Percentiles rank a stretch among this genome's conserved stretches.
phyloP scores from a whole-genome alignment of 306 rosid species.

The Cicer chorassanicum region DNA sequence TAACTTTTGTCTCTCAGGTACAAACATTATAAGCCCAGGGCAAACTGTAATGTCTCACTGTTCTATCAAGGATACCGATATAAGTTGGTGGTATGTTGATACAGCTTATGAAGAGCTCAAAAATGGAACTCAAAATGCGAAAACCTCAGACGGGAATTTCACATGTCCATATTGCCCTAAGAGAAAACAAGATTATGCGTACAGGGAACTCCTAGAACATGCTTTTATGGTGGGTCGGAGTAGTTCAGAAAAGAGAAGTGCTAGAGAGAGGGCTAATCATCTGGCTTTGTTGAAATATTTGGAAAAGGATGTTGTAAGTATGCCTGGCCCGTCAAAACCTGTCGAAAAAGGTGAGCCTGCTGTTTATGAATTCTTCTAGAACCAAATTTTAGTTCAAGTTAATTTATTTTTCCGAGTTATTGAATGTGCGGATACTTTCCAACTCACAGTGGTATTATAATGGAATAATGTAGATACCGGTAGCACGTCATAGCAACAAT shows the following conservation, averaged over 20 bases:
- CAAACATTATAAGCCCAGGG: slow-evolving; percentile 43
- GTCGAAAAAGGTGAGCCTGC: slow-evolving; percentile 54
- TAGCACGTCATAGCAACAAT: slow-evolving; percentile 13
- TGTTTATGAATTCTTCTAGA: slow-evolving; percentile 16
- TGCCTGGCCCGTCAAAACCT: slow-evolving; percentile 56
- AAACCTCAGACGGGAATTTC: slow-evolving; percentile 64
- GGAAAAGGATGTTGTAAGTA: slow-evolving; percentile 65
- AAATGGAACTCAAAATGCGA: slow-evolving; percentile 64
- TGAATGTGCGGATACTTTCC: slow-evolving; percentile 14
- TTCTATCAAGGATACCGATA: slow-evolving; percentile 63
- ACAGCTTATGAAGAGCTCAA: slow-evolving; percentile 70
- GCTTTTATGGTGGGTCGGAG: slow-evolving; percentile 93
- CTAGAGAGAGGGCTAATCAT: slow-evolving; percentile 84
- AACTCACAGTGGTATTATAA: slow-evolving; percentile 19
- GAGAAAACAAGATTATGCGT: slow-evolving; percentile 63
- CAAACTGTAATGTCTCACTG: slow-evolving; percentile 52
- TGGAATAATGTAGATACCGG: slow-evolving; percentile 10
- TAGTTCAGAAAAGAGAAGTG: slow-evolving; percentile 72
- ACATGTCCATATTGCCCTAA: slow-evolving; percentile 83
- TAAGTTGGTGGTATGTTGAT: slow-evolving; percentile 65
- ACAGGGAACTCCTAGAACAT: slow-evolving; percentile 88
- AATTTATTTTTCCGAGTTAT: slow-evolving; percentile 7
- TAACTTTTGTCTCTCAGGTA: slow-evolving; percentile 44
- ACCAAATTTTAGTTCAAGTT: not conserved
- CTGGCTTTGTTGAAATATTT: slow-evolving; percentile 76